Base-by-base conservation (phyloP, 2,329 filamentous ascomycete species). In the Penicillium frequentans region DNA sequence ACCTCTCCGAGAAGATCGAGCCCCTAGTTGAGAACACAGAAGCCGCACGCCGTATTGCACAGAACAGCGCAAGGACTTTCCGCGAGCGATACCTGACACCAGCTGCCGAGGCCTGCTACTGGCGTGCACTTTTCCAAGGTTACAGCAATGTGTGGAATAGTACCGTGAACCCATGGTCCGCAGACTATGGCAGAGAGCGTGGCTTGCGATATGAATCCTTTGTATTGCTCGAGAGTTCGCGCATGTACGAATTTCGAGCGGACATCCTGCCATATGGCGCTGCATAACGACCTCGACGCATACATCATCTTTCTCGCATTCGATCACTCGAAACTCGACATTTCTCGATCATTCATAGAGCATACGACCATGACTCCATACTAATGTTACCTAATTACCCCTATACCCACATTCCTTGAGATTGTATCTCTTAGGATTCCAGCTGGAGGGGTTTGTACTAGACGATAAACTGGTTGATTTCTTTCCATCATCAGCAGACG, bases 101-200 rank as follows among this genome's bases (percentile, higher is more conserved):
- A 1, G 79, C 80, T 1, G 79, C 81, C 1, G 78, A 82, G 59
- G 75, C 77, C 2, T 83, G 81, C 62, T 83, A 83, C 63, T 83
- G 81, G 81, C 73, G 80, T 9, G 70, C 70, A 19, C 60, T 81
- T 26, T 75, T 79, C 52, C 64, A 69, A 13, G 68, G 63, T 2
- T 73, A 67, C 54, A 56, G 65, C 27, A 56, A 49, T n/a, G 62
- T 71, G 26, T 68, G 63, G 57, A 64, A 67, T 24, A 62, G 61
- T 26, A 64, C 53, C 23, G 59, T 59, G n/a, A 24, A 59, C 16
- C 31, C 55, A 2, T 59, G 59, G 55, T 64, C 61, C 11, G 48
- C 59, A 11, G 47, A 35, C 3, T 31, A 51, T 14, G 42, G 52
- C 21, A 57, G 56, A 26, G 59, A 61, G 44, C 63, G 62, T 19